Evolutionary conservation across 805 yeast genomes (phyloP).

Genomic region (Metschnikowia kunwiensis): DNA sequence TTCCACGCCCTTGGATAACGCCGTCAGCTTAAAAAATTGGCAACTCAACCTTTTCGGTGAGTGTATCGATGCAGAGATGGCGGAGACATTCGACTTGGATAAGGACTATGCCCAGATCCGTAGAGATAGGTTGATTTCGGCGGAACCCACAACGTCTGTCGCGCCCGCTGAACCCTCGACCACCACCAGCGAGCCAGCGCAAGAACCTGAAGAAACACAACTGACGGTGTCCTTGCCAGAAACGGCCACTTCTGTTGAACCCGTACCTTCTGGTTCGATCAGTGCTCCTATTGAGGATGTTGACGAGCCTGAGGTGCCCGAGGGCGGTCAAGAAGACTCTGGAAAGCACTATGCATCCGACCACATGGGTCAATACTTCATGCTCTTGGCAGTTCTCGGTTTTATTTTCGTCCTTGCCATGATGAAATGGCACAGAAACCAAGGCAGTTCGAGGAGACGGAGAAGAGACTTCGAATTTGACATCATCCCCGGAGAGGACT

Average conservation of each 20-base stretch:
- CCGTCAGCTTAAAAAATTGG: constrained; percentile 57
- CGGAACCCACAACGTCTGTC: constrained; percentile 3
- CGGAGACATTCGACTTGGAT: constrained; percentile 51
- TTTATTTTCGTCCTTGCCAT: constrained; percentile 46
- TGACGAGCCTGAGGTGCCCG: constrained; percentile 20
- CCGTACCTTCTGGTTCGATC: background rate
- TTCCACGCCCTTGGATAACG: constrained; percentile 34
- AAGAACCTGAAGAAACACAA: background rate
- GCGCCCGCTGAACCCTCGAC: background rate
- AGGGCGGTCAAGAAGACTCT: constrained; percentile 28
- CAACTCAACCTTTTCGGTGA: constrained; percentile 82
- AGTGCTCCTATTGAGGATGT: background rate
- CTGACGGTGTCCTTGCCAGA: background rate
- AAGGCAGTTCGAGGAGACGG: constrained; percentile 46
- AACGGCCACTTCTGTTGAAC: background rate
- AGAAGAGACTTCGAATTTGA: constrained; percentile 75
- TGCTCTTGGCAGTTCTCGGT: constrained; percentile 58
- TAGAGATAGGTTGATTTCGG: constrained; percentile 24
- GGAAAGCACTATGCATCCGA: constrained; percentile 34
- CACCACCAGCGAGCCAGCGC: background rate
- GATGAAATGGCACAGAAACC: constrained; percentile 43
- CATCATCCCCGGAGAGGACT: constrained; percentile 66
- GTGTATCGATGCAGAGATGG: constrained; percentile 59
- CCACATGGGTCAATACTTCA: constrained; percentile 60
- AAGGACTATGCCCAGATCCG: constrained; percentile 45